phyloP scores from a whole-genome alignment of 2,329 filamentous ascomycete species.

The Cryphonectria radicalis region DNA sequence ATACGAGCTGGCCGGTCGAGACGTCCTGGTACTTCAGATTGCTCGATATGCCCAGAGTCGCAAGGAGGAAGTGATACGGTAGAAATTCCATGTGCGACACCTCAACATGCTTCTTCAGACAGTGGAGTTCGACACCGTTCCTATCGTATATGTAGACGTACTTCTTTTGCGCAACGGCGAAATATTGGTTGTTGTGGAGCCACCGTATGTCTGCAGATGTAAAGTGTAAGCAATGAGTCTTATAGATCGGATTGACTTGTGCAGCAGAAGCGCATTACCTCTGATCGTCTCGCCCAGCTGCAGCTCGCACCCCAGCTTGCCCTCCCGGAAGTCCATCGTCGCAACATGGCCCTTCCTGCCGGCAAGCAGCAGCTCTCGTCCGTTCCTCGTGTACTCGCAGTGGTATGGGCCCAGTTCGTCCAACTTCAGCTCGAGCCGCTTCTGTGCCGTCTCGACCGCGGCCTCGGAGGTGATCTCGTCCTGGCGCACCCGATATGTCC shows the following conservation, averaged over 20 bases:
- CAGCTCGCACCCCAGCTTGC: constrained; percentile 87
- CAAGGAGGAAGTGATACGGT: constrained; percentile 92
- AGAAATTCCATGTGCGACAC: constrained; percentile 94
- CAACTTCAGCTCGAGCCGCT: constrained; percentile 87
- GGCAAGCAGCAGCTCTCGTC: constrained; percentile 80
- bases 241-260: no score
- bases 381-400: constrained; percentile 88
- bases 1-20: constrained; percentile 86
- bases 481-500: constrained; percentile 91
- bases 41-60: constrained; percentile 81
- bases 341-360: constrained; percentile 94
- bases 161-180: constrained; percentile 95
- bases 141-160: constrained; percentile 96
- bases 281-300: constrained; percentile 89
- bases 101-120: constrained; percentile 86
- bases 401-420: constrained; percentile 84
- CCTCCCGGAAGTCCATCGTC: constrained; percentile 94
- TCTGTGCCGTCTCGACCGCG: constrained; percentile 83
- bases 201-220: constrained; percentile 72
- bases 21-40: constrained; percentile 94
- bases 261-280: constrained; percentile 11
- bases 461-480: constrained; percentile 79
- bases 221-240: background rate
- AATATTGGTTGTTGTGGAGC: constrained; percentile 93
- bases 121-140: constrained; percentile 89